A percentile compares a stretch with the other conserved stretches of the same genome.
phyloP scores from a whole-genome alignment of 2,329 filamentous ascomycete genomes.

The Xylariaceae sp. region DNA sequence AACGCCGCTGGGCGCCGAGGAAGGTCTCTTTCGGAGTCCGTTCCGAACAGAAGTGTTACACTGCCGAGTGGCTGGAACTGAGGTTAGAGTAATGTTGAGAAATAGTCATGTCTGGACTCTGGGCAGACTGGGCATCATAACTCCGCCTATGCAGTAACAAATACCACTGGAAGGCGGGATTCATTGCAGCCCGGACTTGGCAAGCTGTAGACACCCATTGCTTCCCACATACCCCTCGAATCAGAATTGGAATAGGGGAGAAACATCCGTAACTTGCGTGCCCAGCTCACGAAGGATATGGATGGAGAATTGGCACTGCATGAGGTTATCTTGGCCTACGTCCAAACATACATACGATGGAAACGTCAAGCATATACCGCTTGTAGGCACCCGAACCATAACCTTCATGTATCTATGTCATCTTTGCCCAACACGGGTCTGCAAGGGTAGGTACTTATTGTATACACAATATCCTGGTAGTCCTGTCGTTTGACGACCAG shows the following conservation, averaged over 20 bases:
- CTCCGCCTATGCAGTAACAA: neutral
- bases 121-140: neutral
- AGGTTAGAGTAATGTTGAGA: neutral
- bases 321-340: neutral
- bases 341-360: neutral
- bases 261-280: neutral
- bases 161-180: neutral
- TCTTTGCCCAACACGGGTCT: neutral
- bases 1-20: neutral
- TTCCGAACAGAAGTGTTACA: conserved; percentile 11
- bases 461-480: neutral
- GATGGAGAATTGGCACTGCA: neutral
- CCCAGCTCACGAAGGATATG: neutral
- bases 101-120: neutral
- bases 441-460: neutral
- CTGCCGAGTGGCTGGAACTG: conserved; percentile 3
- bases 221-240: neutral
- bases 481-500: no score
- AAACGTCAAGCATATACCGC: neutral
- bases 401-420: neutral
- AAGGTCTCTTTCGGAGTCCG: conserved; percentile 10
- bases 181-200: neutral
- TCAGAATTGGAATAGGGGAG: neutral
- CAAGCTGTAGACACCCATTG: no score
- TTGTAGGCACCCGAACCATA: neutral